Percentiles rank a stretch among this genome's conserved stretches.
These are phyloP conservation scores for Epichloe aotearoae DNA, from an alignment of 2,329 filamentous ascomycete species.

Conservation along the genomic window DNA sequence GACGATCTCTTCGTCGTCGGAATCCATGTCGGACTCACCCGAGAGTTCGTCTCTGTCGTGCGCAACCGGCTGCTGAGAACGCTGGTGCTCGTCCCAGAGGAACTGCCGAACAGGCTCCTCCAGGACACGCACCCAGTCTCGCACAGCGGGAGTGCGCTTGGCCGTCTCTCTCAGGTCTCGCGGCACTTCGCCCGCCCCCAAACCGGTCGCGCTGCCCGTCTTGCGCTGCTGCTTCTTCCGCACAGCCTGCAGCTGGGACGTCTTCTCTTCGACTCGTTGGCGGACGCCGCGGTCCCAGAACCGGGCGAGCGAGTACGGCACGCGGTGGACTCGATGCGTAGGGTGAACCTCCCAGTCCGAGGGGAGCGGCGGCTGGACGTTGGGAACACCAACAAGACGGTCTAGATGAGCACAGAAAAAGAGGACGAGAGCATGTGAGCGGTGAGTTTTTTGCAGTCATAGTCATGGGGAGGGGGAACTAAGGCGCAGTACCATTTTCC, in stretches of 20 bases:
- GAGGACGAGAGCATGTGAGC: neutral
- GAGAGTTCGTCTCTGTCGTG: constrained; percentile 9
- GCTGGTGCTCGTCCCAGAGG: constrained; percentile 37
- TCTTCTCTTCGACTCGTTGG: constrained; percentile 36
- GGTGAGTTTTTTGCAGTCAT: neutral
- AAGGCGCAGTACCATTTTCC: constrained; percentile 63
- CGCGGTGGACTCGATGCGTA: constrained; percentile 61
- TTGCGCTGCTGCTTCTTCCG: constrained; percentile 34
- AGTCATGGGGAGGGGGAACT: too few relatives aligned
- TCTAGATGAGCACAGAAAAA: constrained; percentile 37
- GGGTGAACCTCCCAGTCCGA: constrained; percentile 74
- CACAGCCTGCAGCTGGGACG: constrained; percentile 23
- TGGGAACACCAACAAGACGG: constrained; percentile 73
- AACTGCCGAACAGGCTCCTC: constrained; percentile 76
- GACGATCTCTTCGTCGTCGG: constrained; percentile 72
- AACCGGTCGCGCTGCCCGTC: constrained; percentile 26
- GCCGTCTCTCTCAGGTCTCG: constrained; percentile 68
- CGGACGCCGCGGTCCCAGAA: constrained; percentile 57
- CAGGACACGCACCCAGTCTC: constrained; percentile 65
- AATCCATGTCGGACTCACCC: constrained; percentile 25
- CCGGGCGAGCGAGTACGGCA: constrained; percentile 82
- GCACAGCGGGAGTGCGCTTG: constrained; percentile 68
- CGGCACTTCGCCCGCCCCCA: constrained; percentile 49
- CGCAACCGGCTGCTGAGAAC: constrained; percentile 7
- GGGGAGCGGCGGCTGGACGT: constrained; percentile 68